Evolutionary conservation across 208 protist species (phyloP).

Genomic region (Tritrichomonas musculus): DNA sequence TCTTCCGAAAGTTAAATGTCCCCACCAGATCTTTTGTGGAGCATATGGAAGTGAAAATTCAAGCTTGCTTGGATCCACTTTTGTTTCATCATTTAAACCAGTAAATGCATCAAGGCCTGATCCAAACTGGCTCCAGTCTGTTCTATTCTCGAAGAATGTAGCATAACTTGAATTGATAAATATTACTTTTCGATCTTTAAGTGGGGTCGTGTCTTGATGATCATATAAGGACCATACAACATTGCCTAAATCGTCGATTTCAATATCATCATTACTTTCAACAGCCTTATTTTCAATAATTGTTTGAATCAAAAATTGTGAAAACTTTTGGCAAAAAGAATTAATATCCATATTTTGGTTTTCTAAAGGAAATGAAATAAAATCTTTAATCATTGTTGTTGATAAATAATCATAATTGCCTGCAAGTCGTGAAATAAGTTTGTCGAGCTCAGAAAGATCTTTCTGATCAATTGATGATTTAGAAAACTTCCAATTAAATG

Average conservation of each 20-base stretch:
- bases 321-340: too few relatives aligned
- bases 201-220: not conserved
- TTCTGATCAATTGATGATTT: too few relatives aligned
- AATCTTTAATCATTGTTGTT: too few relatives aligned
- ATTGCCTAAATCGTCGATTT: not conserved
- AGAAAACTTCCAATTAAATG: too few relatives aligned
- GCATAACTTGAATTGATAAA: not conserved
- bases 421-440: too few relatives aligned
- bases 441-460: too few relatives aligned
- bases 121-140: not conserved
- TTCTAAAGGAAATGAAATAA: too few relatives aligned
- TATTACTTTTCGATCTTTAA: not conserved
- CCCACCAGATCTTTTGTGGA: not conserved
- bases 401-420: too few relatives aligned
- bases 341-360: too few relatives aligned
- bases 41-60: not conserved
- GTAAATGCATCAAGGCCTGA: not conserved
- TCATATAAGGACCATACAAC: not conserved
- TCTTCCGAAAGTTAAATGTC: not conserved
- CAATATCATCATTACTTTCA: not conserved
- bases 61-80: not conserved
- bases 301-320: too few relatives aligned
- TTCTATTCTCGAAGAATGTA: not conserved
- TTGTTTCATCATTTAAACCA: not conserved
- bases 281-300: not conserved